These are phyloP conservation scores for Globisporangium nagaii DNA, from an alignment of 352 stramenopile genomes.

Conservation along the genomic window DNA sequence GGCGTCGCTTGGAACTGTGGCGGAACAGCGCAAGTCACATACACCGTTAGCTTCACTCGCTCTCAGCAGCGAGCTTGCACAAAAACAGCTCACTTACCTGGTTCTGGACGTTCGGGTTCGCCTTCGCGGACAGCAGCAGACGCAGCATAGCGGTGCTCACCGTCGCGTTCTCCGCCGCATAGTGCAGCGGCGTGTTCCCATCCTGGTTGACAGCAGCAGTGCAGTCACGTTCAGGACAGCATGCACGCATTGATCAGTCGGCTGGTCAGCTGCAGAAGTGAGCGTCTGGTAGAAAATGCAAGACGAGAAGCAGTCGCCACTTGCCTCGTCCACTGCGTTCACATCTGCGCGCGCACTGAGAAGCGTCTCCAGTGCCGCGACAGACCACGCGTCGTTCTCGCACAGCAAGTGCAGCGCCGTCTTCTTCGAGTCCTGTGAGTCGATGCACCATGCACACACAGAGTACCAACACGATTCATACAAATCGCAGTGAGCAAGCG, in stretches of 20 bases:
- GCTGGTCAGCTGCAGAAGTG: too few species aligned
- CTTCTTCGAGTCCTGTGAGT: conserved; percentile 37
- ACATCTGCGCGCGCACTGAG: conserved; percentile 33
- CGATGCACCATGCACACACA: background rate
- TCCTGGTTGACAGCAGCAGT: conserved; percentile 36
- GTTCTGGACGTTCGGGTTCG: conserved; percentile 61
- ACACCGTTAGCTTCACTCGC: too few species aligned
- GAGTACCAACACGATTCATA: background rate
- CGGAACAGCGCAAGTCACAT: too few species aligned
- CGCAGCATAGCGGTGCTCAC: conserved; percentile 31
- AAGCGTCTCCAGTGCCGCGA: conserved; percentile 27
- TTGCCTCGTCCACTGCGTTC: conserved; percentile 41
- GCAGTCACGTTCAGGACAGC: too few species aligned
- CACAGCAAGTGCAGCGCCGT: conserved; percentile 68
- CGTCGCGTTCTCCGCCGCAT: conserved; percentile 42
- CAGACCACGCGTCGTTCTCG: conserved; percentile 54
- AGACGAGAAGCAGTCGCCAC: too few species aligned
- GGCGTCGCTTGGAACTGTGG: conserved; percentile 76
- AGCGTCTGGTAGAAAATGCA: too few species aligned
- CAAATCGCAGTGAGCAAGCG: too few species aligned
- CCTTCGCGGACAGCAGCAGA: conserved; percentile 34
- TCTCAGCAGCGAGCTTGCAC: too few species aligned
- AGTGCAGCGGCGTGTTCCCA: conserved; percentile 64
- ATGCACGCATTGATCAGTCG: too few species aligned
- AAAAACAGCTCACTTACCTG: conserved; percentile 25